phyloP scores from a whole-genome alignment of 805 yeast genomes.

The Ascoidea rubescens region DNA sequence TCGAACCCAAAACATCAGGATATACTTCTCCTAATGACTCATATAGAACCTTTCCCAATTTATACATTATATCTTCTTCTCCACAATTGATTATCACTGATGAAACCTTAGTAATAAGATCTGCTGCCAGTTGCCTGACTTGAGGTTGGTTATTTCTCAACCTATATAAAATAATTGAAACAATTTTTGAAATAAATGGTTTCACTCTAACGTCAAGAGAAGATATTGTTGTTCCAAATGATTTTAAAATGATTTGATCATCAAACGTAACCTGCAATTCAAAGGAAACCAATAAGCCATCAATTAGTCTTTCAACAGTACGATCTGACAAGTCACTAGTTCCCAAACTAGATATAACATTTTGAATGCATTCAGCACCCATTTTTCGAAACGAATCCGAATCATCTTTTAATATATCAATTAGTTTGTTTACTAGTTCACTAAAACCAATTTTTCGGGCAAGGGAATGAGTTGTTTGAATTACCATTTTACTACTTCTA shows the following conservation, averaged over 20 bases:
- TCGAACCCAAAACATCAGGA: slow-evolving; percentile 86
- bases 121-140: slow-evolving; percentile 76
- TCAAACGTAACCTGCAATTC: slow-evolving; percentile 40
- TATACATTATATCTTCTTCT: slow-evolving; percentile 47
- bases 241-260: slow-evolving; percentile 39
- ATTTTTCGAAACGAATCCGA: slow-evolving; percentile 68
- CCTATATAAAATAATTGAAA: slow-evolving; percentile 59
- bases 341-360: slow-evolving; percentile 35
- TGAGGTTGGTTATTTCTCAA: slow-evolving; percentile 58
- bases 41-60: slow-evolving; percentile 62
- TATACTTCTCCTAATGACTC: slow-evolving; percentile 91
- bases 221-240: slow-evolving; percentile 48
- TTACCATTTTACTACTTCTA: slow-evolving; percentile 43
- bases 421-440: slow-evolving; percentile 40
- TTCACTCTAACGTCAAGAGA: slow-evolving; percentile 50
- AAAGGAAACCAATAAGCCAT: slow-evolving; percentile 67
- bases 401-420: slow-evolving; percentile 59
- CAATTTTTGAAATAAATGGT: slow-evolving; percentile 61
- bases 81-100: slow-evolving; percentile 53
- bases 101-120: slow-evolving; percentile 51
- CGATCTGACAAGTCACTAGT: slow-evolving; percentile 48
- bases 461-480: slow-evolving; percentile 56
- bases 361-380: slow-evolving; percentile 60
- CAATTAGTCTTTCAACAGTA: slow-evolving; percentile 54
- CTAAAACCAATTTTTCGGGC: slow-evolving; percentile 57